A percentile compares a stretch with the other conserved stretches of the same genome.
Conservation (phyloP, 129 eudicot species). For the Flaveria brownii region DNA sequence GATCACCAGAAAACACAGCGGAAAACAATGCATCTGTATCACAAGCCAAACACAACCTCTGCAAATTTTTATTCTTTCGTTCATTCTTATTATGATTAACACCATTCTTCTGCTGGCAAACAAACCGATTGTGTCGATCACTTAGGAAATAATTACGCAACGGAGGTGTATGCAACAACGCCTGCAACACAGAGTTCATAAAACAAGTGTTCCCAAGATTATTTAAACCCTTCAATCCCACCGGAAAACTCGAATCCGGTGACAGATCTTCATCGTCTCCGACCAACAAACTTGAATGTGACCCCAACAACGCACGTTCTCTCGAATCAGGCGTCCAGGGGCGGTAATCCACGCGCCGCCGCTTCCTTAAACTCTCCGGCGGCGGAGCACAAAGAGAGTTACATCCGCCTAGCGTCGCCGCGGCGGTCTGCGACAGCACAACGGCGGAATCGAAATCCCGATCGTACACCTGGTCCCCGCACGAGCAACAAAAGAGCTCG, state of each 20-base stretch:
- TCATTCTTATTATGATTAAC: slow-evolving; percentile 32
- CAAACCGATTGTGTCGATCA: slow-evolving; percentile 69
- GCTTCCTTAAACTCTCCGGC: slow-evolving; percentile 59
- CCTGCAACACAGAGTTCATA: slow-evolving; percentile 94
- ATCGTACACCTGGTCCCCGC: slow-evolving; percentile 81
- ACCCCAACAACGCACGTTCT: slow-evolving; percentile 43
- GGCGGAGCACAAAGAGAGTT: slow-evolving; percentile 28
- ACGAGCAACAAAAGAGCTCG: slow-evolving; percentile 72
- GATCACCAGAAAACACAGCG: slow-evolving; percentile 70
- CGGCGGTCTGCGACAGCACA: slow-evolving; percentile 45
- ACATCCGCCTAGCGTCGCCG: slow-evolving; percentile 41
- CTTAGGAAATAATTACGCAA: slow-evolving; percentile 75
- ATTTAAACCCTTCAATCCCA: slow-evolving; percentile 79
- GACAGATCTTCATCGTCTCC: slow-evolving; percentile 10
- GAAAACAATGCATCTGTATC: slow-evolving; percentile 85
- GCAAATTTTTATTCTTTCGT: slow-evolving; percentile 34
- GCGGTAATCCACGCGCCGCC: slow-evolving; percentile 74
- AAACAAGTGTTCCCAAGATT: slow-evolving; percentile 90
- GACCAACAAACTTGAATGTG: slow-evolving; percentile 38
- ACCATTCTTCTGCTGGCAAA: slow-evolving; percentile 64
- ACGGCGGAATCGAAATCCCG: slow-evolving; percentile 64
- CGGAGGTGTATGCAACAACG: slow-evolving; percentile 87
- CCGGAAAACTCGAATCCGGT: slow-evolving; percentile 35
- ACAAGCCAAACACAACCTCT: slow-evolving; percentile 72
- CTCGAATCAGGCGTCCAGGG: slow-evolving; percentile 63